Conservation (phyloP, 208 protist genomes). For the Novymonas esmeraldas region DNA sequence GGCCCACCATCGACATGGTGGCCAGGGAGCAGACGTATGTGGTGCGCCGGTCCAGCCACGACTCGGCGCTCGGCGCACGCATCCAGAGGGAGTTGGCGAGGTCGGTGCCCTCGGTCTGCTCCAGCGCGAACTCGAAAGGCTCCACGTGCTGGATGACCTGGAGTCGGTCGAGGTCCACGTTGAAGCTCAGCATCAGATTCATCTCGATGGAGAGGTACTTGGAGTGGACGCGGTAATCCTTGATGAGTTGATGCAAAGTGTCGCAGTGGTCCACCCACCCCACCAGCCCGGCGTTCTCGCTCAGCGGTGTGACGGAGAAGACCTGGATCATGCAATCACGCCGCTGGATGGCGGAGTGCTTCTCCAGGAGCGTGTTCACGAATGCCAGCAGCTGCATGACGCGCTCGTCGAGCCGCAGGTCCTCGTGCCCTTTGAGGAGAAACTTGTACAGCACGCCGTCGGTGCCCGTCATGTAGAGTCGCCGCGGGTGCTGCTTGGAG, state of each 20-base stretch:
- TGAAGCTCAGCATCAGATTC: slow-evolving; percentile 86
- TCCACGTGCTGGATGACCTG: slow-evolving; percentile 99
- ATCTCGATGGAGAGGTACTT: slow-evolving; percentile 95
- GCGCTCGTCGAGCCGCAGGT: slow-evolving; percentile 98
- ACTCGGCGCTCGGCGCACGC: slow-evolving; percentile 95
- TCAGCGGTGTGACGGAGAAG: slow-evolving; percentile 99
- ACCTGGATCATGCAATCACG: slow-evolving; percentile 91
- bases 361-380: slow-evolving; percentile 98
- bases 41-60: slow-evolving; percentile 98
- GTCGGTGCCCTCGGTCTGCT: slow-evolving; percentile 96
- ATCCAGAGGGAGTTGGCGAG: slow-evolving; percentile 98
- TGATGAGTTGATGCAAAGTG: slow-evolving; percentile 93
- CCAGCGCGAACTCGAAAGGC: slow-evolving; percentile 97
- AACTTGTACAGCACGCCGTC: slow-evolving; percentile 98
- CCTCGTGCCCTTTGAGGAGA: slow-evolving; percentile 99
- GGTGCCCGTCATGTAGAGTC: slow-evolving; percentile 96
- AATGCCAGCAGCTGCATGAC: slow-evolving; percentile 99
- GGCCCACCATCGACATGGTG: slow-evolving; percentile 99
- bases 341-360: slow-evolving; percentile 88
- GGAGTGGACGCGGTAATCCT: slow-evolving; percentile 85
- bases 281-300: slow-evolving; percentile 99
- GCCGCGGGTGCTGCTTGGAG: slow-evolving; percentile 99
- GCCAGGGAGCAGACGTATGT: slow-evolving; percentile 99
- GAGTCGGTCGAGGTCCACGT: slow-evolving; percentile 95
- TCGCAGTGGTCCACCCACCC: slow-evolving; percentile 98